Conservation (phyloP, 192 early-diverging fungal genomes). For the Linnemannia hyalina region DNA sequence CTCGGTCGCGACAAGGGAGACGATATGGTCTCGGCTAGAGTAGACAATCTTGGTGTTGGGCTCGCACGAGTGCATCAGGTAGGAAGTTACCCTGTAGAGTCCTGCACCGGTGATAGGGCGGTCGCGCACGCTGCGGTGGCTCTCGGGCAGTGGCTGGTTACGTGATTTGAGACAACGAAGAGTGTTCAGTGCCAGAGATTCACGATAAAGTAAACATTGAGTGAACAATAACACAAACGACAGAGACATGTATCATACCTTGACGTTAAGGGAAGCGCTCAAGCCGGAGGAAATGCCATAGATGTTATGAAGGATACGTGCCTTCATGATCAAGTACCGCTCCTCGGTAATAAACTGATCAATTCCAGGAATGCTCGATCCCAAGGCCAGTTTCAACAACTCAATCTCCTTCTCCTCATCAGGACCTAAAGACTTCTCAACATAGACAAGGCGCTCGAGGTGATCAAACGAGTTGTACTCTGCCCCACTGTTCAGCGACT, state of each 20-base stretch:
- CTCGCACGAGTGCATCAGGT: conserved; percentile 80
- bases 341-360: conserved; percentile 86
- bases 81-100: conserved; percentile 79
- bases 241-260: conserved; percentile 16
- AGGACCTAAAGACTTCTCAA: conserved; percentile 66
- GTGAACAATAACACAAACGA: not conserved
- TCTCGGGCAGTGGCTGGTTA: conserved; percentile 49
- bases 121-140: conserved; percentile 51
- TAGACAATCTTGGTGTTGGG: conserved; percentile 67
- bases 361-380: conserved; percentile 81
- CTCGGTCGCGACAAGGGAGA: conserved; percentile 69
- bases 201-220: not conserved
- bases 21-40: conserved; percentile 58
- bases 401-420: conserved; percentile 70
- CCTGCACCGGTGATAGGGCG: conserved; percentile 67
- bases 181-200: not conserved
- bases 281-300: conserved; percentile 72
- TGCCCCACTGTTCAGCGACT: conserved; percentile 72
- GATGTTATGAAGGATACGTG: conserved; percentile 86
- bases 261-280: conserved; percentile 32
- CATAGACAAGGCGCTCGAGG: conserved; percentile 83
- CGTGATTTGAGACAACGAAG: not conserved
- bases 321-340: conserved; percentile 88
- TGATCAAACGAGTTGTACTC: conserved; percentile 89
- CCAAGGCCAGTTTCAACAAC: conserved; percentile 75